Evolutionary conservation across 23 red algal genomes (phyloP).

Genomic region (Pyropia haitanensis): DNA sequence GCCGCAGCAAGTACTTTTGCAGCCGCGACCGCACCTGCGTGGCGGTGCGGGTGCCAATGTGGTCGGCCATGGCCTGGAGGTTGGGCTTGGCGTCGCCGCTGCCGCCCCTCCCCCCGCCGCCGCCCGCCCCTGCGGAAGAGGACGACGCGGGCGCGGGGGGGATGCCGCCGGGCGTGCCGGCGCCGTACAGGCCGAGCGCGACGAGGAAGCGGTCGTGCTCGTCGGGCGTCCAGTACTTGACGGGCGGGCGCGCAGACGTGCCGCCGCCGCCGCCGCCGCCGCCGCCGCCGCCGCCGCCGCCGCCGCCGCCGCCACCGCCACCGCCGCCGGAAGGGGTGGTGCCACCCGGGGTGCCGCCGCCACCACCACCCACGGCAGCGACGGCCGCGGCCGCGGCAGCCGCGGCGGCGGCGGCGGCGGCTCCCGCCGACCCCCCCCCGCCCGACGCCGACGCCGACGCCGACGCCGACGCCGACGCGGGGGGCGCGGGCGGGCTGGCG

Average conservation of each 20-base stretch:
- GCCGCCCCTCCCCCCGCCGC: too few species aligned
- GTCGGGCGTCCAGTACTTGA: constrained; percentile 44
- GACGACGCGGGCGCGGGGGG: too few species aligned
- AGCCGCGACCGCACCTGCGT: constrained; percentile 53
- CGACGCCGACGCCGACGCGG: background rate
- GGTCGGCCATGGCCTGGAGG: constrained; percentile 35
- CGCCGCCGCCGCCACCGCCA: background rate
- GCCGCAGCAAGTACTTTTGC: constrained; percentile 41
- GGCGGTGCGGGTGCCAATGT: constrained; percentile 45
- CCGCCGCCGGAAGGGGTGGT: background rate
- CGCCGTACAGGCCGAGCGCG: constrained; percentile 29
- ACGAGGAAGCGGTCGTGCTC: constrained; percentile 52
- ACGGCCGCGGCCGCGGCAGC: background rate
- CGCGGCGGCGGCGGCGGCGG: background rate
- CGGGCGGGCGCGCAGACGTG: background rate
- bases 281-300: background rate
- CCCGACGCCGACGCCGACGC: background rate
- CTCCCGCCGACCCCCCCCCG: background rate
- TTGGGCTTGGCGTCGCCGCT: constrained; percentile 13
- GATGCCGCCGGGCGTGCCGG: background rate
- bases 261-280: background rate
- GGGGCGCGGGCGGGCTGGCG: background rate
- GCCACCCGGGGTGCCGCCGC: background rate
- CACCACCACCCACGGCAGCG: constrained; percentile 2
- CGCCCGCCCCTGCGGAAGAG: too few species aligned